Conservation (phyloP, 2,329 filamentous ascomycete genomes). For the Xylaria sp. region DNA sequence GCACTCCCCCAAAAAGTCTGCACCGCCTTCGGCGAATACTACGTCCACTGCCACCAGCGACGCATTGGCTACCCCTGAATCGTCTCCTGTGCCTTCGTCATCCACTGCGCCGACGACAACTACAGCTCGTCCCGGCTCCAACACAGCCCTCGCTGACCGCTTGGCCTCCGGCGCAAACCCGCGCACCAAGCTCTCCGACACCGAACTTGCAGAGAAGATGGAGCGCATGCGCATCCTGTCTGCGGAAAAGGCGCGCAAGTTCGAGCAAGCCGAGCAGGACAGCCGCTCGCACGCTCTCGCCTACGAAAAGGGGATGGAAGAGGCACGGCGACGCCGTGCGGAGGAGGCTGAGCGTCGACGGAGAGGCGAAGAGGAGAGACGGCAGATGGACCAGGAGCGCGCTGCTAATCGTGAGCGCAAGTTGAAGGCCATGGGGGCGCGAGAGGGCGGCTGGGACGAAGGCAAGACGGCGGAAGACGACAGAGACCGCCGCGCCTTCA, state of each 20-base stretch:
- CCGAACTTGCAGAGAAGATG: slow-evolving; percentile 64
- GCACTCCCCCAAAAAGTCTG: slow-evolving; percentile 29
- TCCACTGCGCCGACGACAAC: slow-evolving; percentile 28
- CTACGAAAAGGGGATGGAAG: slow-evolving; percentile 61
- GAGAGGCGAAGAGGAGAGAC: slow-evolving; percentile 58
- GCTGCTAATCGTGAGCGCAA: slow-evolving; percentile 66
- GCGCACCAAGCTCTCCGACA: slow-evolving; percentile 64
- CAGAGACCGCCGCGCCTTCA: slow-evolving; percentile 49
- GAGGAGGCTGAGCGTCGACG: slow-evolving; percentile 59
- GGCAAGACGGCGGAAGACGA: slow-evolving; percentile 55
- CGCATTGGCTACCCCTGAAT: slow-evolving; percentile 2
- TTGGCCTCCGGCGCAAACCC: slow-evolving; percentile 62
- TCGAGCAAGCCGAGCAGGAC: slow-evolving; percentile 63
- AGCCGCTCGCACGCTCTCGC: slow-evolving; percentile 60
- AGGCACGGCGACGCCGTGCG: slow-evolving; percentile 56
- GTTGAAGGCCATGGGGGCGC: slow-evolving; percentile 61
- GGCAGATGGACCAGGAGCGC: slow-evolving; percentile 63
- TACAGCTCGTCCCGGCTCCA: slow-evolving; percentile 38
- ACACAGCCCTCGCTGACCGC: slow-evolving; percentile 48
- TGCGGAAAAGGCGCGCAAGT: slow-evolving; percentile 63
- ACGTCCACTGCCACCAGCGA: slow-evolving; percentile 7
- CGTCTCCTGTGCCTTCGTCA: slow-evolving; percentile 21
- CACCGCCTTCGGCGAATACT: slow-evolving; percentile 9
- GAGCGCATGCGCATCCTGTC: slow-evolving; percentile 64
- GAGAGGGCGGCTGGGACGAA: slow-evolving; percentile 63